Conservation (phyloP, 208 protist genomes). For the Porcisia deanei region DNA sequence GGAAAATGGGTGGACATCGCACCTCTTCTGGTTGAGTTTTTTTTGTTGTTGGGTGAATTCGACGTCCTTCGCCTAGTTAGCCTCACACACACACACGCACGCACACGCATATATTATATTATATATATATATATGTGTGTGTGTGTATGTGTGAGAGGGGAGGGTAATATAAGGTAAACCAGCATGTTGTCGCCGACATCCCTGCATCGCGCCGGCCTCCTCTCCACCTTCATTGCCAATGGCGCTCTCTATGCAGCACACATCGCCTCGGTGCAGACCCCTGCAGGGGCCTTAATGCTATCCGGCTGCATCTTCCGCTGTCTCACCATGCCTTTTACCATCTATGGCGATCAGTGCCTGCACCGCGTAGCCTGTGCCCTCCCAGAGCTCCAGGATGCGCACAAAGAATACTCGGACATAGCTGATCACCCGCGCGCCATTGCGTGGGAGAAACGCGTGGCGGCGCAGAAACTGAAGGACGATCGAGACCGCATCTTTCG, state of each 20-base stretch:
- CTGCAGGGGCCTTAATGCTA: conserved; percentile 55
- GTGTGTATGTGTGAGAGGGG: no score
- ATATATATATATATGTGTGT: no score
- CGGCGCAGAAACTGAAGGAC: conserved; percentile 80
- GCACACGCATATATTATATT: background rate
- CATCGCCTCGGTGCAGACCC: conserved; percentile 34
- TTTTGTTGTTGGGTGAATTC: background rate
- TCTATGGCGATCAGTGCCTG: conserved; percentile 88
- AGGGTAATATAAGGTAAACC: background rate
- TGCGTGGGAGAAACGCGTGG: conserved; percentile 82
- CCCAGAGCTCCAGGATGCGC: conserved; percentile 73
- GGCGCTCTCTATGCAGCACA: conserved; percentile 47
- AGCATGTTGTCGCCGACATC: conserved; percentile 41
- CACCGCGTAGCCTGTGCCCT: conserved; percentile 53
- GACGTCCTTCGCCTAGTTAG: background rate
- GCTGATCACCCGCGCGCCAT: conserved; percentile 77
- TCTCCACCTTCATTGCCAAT: conserved; percentile 64
- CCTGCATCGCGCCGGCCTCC: conserved; percentile 44
- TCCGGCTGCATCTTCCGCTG: conserved; percentile 57
- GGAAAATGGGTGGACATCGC: no score
- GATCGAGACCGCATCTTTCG: conserved; percentile 83
- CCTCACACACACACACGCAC: background rate
- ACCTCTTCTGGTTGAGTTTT: background rate
- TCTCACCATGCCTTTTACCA: conserved; percentile 48
- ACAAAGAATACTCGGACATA: conserved; percentile 60